Evolutionary conservation across 2,329 filamentous ascomycete species (phyloP).

Genomic region (Fusarium oligoseptatum): DNA sequence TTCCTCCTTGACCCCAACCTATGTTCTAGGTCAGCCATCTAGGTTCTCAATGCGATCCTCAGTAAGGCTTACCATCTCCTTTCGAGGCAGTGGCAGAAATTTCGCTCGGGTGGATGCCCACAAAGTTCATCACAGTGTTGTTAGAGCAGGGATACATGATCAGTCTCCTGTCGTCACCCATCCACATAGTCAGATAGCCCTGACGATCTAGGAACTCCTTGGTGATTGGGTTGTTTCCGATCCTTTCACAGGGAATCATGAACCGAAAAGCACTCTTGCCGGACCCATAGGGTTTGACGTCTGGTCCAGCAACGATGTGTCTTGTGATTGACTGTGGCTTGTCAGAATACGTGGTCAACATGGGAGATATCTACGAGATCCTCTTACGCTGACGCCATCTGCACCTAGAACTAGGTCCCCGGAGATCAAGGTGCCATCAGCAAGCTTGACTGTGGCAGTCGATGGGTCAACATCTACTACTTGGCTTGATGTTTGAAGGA

Average conservation of each 20-base stretch:
- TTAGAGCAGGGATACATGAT: conserved; percentile 63
- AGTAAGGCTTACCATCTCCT: conserved; percentile 2
- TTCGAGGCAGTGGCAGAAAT: conserved; percentile 11
- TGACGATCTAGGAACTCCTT: conserved; percentile 23
- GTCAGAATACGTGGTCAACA: accelerated
- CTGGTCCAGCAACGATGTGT: conserved; percentile 37
- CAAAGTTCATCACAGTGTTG: conserved; percentile 62
- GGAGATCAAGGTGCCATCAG: conserved; percentile 56
- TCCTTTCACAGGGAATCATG: conserved; percentile 57
- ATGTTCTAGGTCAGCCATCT: conserved; percentile 1
- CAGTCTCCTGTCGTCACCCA: conserved; percentile 56
- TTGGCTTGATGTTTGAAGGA: conserved; percentile 56
- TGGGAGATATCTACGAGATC: accelerated
- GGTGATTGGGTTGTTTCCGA: conserved; percentile 46
- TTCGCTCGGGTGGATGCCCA: conserved; percentile 62
- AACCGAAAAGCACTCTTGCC: conserved; percentile 71
- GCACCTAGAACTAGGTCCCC: conserved; percentile 67
- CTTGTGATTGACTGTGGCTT: conserved; percentile 37
- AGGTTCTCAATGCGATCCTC: accelerated
- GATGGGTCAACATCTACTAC: conserved; percentile 59
- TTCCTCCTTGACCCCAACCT: conserved; percentile 57
- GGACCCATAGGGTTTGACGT: conserved; percentile 54
- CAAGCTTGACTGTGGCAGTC: conserved; percentile 58
- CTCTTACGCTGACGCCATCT: conserved; percentile 64
- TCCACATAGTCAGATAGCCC: conserved; percentile 53